Conservation (phyloP, 371 early-diverging fungal species). For the Mucor irregularis region DNA sequence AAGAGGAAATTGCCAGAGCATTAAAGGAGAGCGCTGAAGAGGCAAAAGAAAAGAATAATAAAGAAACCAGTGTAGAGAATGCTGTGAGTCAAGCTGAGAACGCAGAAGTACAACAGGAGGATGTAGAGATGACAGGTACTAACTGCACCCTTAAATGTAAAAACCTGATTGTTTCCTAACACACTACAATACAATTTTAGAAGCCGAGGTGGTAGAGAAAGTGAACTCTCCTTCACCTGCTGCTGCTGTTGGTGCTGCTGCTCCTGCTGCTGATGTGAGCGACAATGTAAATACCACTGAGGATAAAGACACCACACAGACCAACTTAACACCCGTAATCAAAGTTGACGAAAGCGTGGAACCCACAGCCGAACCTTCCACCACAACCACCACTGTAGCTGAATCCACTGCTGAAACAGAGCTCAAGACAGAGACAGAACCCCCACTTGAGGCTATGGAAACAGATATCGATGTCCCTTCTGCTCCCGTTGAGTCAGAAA, state of each 20-base stretch:
- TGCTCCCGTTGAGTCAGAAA: neutral
- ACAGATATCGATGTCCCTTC: neutral
- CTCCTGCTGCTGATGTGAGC: no score
- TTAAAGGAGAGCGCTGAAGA: slow-evolving; percentile 18
- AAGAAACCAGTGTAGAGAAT: neutral
- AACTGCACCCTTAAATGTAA: no score
- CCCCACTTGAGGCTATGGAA: neutral
- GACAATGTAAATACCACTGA: no score
- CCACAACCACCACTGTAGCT: no score
- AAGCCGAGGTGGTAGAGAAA: neutral
- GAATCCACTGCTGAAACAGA: neutral
- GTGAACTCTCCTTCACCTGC: neutral
- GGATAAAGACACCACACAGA: no score
- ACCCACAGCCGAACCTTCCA: neutral
- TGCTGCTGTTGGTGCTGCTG: neutral
- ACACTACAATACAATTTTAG: no score
- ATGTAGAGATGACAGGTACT: slow-evolving; percentile 15
- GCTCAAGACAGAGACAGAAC: neutral
- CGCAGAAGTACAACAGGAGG: slow-evolving; percentile 2
- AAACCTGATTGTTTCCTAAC: no score
- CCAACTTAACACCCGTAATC: no score
- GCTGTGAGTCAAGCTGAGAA: neutral
- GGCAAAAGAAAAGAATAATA: slow-evolving; percentile 13
- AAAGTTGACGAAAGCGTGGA: no score
- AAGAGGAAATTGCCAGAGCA: slow-evolving; percentile 29